A percentile compares a stretch with the other conserved stretches of the same genome.
phyloP scores from a whole-genome alignment of 257 asterid species.

The Primulina eburnea region DNA sequence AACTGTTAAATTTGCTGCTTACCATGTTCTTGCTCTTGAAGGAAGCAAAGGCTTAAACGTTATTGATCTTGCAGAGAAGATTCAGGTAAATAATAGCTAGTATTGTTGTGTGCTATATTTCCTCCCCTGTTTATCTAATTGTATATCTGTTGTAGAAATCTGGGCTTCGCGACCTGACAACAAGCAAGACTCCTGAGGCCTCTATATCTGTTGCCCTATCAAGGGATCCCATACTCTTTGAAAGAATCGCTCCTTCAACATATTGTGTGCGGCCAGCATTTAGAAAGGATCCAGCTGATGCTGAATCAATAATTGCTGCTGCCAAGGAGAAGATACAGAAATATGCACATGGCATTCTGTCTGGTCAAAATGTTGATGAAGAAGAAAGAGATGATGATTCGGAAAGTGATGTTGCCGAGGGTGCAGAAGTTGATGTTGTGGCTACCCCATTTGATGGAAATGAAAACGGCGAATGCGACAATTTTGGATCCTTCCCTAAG shows the following conservation, averaged over 20 bases:
- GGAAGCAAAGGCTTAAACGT: slow-evolving; percentile 96
- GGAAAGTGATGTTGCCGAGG: slow-evolving; percentile 85
- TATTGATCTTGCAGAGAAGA: slow-evolving; percentile 90
- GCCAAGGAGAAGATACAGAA: slow-evolving; percentile 91
- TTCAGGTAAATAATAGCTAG: slow-evolving; percentile 63
- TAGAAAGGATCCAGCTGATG: slow-evolving; percentile 95
- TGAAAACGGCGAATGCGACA: slow-evolving; percentile 42
- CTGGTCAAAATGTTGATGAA: slow-evolving; percentile 82
- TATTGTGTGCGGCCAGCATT: slow-evolving; percentile 86
- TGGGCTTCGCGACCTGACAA: slow-evolving; percentile 92
- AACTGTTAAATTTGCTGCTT: slow-evolving; percentile 98
- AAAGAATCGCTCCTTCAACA: slow-evolving; percentile 97
- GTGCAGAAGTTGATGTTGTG: slow-evolving; percentile 71
- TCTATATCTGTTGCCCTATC: slow-evolving; percentile 98
- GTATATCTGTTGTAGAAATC: slow-evolving; percentile 57
- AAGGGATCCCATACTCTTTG: slow-evolving; percentile 93
- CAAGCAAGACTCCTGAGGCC: slow-evolving; percentile 99
- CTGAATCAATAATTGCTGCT: slow-evolving; percentile 70
- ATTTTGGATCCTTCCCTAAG: slow-evolving; percentile 40
- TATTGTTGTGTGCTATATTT: slow-evolving; percentile 10
- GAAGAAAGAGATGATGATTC: slow-evolving; percentile 96
- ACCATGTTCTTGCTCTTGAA: slow-evolving; percentile 98
- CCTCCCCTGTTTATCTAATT: slow-evolving; percentile 24
- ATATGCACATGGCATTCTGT: slow-evolving; percentile 74
- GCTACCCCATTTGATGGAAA: slow-evolving; percentile 52